These are phyloP conservation scores for Trichocladium antarcticum DNA, from an alignment of 495 filamentous ascomycete species.

Conservation along the genomic window DNA sequence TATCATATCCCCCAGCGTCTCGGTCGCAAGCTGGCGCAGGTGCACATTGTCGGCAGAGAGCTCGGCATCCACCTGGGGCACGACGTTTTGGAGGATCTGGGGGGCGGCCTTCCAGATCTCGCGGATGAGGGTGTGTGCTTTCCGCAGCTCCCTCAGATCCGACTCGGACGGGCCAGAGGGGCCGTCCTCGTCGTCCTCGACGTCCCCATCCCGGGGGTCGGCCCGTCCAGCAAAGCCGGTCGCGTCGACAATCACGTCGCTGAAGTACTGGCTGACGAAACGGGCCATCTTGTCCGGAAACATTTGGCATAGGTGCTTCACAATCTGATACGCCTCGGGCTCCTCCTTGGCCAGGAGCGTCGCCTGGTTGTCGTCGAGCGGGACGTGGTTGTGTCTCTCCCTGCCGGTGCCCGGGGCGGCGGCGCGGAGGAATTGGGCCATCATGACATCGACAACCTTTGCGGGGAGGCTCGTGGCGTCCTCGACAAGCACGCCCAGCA, in stretches of 20 bases:
- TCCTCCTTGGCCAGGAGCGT: conserved; percentile 74
- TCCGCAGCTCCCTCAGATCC: conserved; percentile 75
- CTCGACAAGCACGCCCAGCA: conserved; percentile 77
- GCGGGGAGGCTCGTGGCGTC: conserved; percentile 69
- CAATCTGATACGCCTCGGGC: conserved; percentile 90
- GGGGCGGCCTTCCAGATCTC: conserved; percentile 93
- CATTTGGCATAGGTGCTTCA: conserved; percentile 82
- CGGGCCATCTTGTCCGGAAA: conserved; percentile 88
- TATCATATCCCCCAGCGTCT: conserved; percentile 89
- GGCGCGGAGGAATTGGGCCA: conserved; percentile 87
- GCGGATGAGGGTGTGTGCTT: conserved; percentile 78
- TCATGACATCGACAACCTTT: conserved; percentile 82
- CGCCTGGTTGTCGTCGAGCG: conserved; percentile 46
- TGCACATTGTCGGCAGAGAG: conserved; percentile 79
- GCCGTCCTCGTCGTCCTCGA: conserved; percentile 62
- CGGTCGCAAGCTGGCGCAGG: conserved; percentile 73
- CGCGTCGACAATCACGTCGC: conserved; percentile 85
- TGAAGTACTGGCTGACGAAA: conserved; percentile 91
- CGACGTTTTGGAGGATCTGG: conserved; percentile 78
- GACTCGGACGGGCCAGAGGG: conserved; percentile 57
- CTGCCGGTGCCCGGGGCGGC: conserved; percentile 50
- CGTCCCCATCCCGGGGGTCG: conserved; percentile 43
- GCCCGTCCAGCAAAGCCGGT: conserved; percentile 47
- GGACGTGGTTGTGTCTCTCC: conserved; percentile 40
- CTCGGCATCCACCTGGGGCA: conserved; percentile 90